These are phyloP conservation scores for Coemansia sp. DNA, from an alignment of 192 early-diverging fungal species.

Conservation along the genomic window DNA sequence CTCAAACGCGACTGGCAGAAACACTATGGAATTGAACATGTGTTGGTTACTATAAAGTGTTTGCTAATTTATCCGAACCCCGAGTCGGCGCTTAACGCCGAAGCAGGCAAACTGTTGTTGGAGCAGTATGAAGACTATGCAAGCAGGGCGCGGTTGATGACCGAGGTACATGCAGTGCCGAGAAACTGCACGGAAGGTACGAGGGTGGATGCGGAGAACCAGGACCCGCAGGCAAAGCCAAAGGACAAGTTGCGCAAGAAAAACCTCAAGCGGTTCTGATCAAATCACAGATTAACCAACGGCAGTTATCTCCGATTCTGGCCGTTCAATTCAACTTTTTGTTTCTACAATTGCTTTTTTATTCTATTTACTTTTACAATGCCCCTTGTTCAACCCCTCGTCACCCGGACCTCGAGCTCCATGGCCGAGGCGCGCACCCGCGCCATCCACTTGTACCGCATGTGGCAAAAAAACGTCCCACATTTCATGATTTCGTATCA, in stretches of 20 bases:
- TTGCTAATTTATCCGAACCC: slow-evolving; percentile 92
- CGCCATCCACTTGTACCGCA: slow-evolving; percentile 67
- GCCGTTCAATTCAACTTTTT: neutral
- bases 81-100: slow-evolving; percentile 94
- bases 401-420: slow-evolving; percentile 58
- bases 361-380: slow-evolving; percentile 12
- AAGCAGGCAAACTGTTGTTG: slow-evolving; percentile 85
- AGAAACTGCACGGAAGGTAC: slow-evolving; percentile 10
- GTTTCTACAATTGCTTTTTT: neutral
- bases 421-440: slow-evolving; percentile 63
- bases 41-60: slow-evolving; percentile 92
- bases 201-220: slow-evolving; percentile 14
- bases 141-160: slow-evolving; percentile 74
- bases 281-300: too few species aligned
- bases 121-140: slow-evolving; percentile 87
- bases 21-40: slow-evolving; percentile 76
- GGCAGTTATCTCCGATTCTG: too few species aligned
- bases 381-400: slow-evolving; percentile 44
- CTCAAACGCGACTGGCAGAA: slow-evolving; percentile 96
- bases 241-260: slow-evolving; percentile 44
- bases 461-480: slow-evolving; percentile 66
- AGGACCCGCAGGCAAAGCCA: slow-evolving; percentile 16
- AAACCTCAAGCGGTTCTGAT: slow-evolving; percentile 51
- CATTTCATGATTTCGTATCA: slow-evolving; percentile 72
- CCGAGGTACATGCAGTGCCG: slow-evolving; percentile 70